Base-by-base conservation (phyloP, 1,284 basidiomycete genomes). In the Cutaneotrichosporon mucoides region DNA sequence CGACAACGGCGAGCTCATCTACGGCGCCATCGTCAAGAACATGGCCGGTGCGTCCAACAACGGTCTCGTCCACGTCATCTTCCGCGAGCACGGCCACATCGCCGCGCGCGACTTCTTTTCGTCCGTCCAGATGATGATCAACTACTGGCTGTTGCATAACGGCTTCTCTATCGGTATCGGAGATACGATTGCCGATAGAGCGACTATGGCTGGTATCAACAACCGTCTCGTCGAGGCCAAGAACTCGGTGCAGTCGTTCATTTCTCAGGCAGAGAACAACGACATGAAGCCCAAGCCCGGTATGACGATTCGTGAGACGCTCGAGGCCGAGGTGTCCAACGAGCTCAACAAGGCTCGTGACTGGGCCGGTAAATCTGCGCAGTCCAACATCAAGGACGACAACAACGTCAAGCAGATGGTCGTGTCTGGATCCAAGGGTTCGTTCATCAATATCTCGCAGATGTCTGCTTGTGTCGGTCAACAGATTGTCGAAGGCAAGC, bases 391-490 rank as follows among this genome's bases (percentile, higher is more conserved):
- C 83, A 97, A 97, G 81, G 91, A 92, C 76, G 93, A 95, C 81
- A 99, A 99, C 83, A 98, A 98, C 71, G 95, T 99, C 82, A 99
- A 99, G 84, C 95, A 99, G 84, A 99, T 99, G 96, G 95, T 99
- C 69, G 92, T 95, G 9, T 93, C 96, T 11, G 95, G 96, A 46
- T 96, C 96, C 35, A 99, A 99, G 80, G 94, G 94, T 80, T 93
- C 91, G 0, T 94, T 92, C 83, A 99, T 99, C 84, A 99, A 99
- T 80, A 98, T 99, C 73, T 99, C 96, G 16, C 96, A 99, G 80
- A 99, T 99, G 96, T 97, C 94, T 8, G 94, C 96, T 61, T 95
- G 94, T 83, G 96, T 99, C 54, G 96, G 96, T 38, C 96, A 99
- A 78, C 96, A 99, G 80, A 90, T 88, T 66, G 95, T 99, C 62